Base-by-base conservation (phyloP, 2,329 filamentous ascomycete species). In the Purpureocillium takamizusanense region DNA sequence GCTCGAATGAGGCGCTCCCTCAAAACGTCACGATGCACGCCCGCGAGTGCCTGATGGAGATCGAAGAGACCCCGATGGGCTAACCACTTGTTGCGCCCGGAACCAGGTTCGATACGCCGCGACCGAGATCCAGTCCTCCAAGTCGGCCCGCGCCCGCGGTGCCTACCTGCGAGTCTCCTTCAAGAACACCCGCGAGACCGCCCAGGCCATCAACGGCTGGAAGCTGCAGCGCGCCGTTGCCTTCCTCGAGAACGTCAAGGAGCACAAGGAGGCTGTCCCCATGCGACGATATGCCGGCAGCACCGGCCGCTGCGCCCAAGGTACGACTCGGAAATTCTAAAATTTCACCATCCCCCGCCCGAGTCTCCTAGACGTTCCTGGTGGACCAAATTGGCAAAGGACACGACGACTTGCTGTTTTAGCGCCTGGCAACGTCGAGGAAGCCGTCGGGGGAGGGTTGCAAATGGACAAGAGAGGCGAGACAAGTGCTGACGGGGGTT, bases 161-260 rank as follows among this genome's bases (percentile, higher is more conserved):
- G 88, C 89, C 68, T 98, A 97, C 80, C 86, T 98, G 61, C 88
- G 92, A 67, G 90, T 97, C 60, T 94, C 86, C 59, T 98, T 95
- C 86, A 98, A 98, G 84, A 98, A 98, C 83, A 98, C 92, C 67
- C 88, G 92, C 65, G 94, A 98, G 79, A 95, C 90, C 55, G 92
- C 94, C 52, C 92, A 97, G 78, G 89, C 89, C 62, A 95, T 98
- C 81, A 97, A 92, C 74, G 90, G 90, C 73, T 95, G 88, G 88
- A 95, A 95, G 78, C 68, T 97, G 64, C 78, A 87, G 73, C 89
- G 92, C 65, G 92, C 92, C 61, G 74, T 95, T 57, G 81, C 82
- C 66, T 98, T 94, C 83, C 86, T 98, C 65, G 86, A 95, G 78
- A 97, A 98, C 71, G 92, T 98, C 61, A 80, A 86, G 72, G 84